Conservation (phyloP, 108 stramenopile genomes). For the Skeletonema costatum region DNA sequence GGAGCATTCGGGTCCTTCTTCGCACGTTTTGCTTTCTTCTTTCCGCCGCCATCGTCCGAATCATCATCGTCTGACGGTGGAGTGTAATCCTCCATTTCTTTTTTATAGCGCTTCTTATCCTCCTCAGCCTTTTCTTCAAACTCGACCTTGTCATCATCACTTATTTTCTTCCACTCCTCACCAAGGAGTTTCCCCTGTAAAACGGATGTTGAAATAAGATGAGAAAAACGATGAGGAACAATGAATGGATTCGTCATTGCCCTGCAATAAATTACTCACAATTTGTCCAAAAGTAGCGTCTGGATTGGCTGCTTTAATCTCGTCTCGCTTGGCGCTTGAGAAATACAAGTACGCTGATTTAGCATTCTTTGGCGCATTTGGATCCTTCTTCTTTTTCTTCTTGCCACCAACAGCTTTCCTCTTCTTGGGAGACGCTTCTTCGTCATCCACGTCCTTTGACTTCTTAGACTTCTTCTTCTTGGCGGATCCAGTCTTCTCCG, state of each 20-base stretch:
- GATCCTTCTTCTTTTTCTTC: constrained; percentile 43
- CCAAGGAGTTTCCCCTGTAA: constrained; percentile 46
- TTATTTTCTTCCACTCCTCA: constrained; percentile 47
- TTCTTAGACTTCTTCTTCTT: constrained; percentile 17
- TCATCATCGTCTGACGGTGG: neutral
- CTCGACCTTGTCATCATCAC: constrained; percentile 29
- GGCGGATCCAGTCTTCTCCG: constrained; percentile 16
- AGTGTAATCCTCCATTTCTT: constrained; percentile 58
- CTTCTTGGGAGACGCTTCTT: constrained; percentile 13
- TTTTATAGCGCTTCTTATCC: constrained; percentile 57
- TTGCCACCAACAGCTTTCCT: neutral
- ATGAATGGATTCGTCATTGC: constrained; percentile 41
- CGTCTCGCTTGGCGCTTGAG: constrained; percentile 30
- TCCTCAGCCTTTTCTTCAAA: constrained; percentile 51
- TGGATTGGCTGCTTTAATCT: constrained; percentile 41
- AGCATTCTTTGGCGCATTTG: constrained; percentile 44
- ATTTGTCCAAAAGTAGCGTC: constrained; percentile 19
- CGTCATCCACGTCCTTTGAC: constrained; percentile 17
- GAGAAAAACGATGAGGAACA: constrained; percentile 7
- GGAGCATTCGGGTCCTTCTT: constrained; percentile 51
- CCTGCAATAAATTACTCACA: constrained; percentile 40
- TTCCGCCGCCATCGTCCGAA: neutral
- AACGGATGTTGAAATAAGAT: neutral
- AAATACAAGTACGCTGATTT: constrained; percentile 26
- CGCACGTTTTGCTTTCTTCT: constrained; percentile 10